Percentiles rank a stretch among this genome's conserved stretches.
Evolutionary conservation across 1,284 basidiomycete species (phyloP).

Genomic region (Omphalotus olearius): DNA sequence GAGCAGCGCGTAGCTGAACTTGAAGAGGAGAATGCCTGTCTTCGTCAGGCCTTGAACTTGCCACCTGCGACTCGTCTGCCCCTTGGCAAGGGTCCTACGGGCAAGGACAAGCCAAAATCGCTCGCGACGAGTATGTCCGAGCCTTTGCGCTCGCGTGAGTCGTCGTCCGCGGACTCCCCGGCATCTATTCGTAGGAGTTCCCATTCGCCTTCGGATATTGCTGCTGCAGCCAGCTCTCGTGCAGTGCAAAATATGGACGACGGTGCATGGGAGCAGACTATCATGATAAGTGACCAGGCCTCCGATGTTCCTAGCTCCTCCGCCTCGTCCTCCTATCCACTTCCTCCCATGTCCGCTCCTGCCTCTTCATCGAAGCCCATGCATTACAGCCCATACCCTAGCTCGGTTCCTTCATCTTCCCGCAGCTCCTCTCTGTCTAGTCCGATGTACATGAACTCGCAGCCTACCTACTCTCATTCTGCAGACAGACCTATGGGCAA

Average conservation of each 20-base stretch:
- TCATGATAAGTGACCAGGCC: constrained; percentile 48
- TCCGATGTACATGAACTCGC: constrained; percentile 32
- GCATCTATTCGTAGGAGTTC: constrained; percentile 36
- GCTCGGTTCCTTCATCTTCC: constrained; percentile 31
- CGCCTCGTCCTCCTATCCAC: constrained; percentile 34
- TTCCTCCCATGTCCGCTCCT: constrained; percentile 37
- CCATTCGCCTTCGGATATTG: constrained; percentile 36
- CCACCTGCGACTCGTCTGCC: constrained; percentile 69
- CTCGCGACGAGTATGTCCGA: constrained; percentile 15
- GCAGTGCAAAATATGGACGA: constrained; percentile 27
- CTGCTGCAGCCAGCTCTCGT: constrained; percentile 40
- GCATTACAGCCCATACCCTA: constrained; percentile 32
- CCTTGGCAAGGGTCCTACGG: constrained; percentile 78
- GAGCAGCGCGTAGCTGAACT: constrained; percentile 81
- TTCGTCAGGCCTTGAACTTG: constrained; percentile 73
- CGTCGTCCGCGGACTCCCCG: constrained; percentile 41
- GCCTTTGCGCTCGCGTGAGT: constrained; percentile 37
- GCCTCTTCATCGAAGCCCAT: constrained; percentile 30
- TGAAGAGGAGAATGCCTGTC: constrained; percentile 78
- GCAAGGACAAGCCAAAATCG: constrained; percentile 69
- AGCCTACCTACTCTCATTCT: constrained; percentile 33
- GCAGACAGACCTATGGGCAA: constrained; percentile 34
- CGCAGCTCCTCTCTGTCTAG: constrained; percentile 33
- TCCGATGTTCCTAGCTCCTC: constrained; percentile 34
- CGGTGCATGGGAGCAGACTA: constrained; percentile 51